Percentiles rank a stretch among this genome's conserved stretches.
These are phyloP conservation scores for Apodospora peruviana DNA, from an alignment of 495 filamentous ascomycete genomes.

Conservation along the genomic window DNA sequence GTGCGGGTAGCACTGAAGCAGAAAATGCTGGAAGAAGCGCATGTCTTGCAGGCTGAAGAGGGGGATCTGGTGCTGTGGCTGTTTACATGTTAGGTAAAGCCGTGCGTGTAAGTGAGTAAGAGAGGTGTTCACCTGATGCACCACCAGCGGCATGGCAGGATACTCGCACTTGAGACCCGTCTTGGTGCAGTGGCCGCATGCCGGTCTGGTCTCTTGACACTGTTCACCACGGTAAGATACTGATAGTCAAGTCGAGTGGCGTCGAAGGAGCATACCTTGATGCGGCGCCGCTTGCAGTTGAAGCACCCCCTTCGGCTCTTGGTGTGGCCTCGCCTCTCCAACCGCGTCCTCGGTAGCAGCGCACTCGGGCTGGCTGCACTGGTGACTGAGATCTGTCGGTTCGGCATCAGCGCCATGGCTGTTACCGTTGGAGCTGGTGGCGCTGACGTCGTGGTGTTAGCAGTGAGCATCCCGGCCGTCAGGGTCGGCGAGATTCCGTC, in stretches of 20 bases:
- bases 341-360: not conserved
- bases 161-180: slow-evolving; percentile 54
- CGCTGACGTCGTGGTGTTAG: not conserved
- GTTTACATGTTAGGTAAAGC: not conserved
- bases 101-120: slow-evolving; percentile 3
- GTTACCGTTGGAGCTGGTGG: not conserved
- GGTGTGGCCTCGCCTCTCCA: slow-evolving; percentile 48
- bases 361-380: not conserved
- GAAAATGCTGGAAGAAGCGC: slow-evolving; percentile 59
- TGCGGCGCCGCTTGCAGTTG: slow-evolving; percentile 58
- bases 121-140: slow-evolving; percentile 28
- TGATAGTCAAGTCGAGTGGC: not conserved
- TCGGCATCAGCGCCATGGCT: not conserved
- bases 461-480: not conserved
- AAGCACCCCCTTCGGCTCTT: slow-evolving; percentile 60
- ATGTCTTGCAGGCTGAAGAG: slow-evolving; percentile 53
- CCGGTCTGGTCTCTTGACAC: slow-evolving; percentile 55
- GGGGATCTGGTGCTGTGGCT: slow-evolving; percentile 39
- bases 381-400: too few relatives aligned
- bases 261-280: slow-evolving; percentile 41
- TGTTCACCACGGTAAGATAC: slow-evolving; percentile 8
- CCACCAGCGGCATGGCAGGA: slow-evolving; percentile 38
- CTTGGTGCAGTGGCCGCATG: slow-evolving; percentile 55
- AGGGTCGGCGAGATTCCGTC: not conserved
- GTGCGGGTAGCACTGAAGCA: slow-evolving; percentile 51